These are phyloP conservation scores for Floccularia luteovirens DNA, from an alignment of 768 basidiomycete genomes.

Conservation along the genomic window DNA sequence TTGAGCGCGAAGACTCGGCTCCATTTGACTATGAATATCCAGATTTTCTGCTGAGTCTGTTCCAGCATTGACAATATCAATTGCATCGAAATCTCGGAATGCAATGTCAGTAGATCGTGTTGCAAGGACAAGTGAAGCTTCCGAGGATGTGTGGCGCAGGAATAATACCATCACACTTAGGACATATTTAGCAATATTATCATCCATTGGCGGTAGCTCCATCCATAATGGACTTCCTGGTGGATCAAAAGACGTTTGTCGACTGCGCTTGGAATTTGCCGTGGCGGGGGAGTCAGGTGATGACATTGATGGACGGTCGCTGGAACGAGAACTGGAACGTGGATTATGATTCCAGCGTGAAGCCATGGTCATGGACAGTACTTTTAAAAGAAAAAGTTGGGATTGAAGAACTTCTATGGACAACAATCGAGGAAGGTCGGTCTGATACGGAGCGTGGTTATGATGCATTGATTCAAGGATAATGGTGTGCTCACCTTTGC, in stretches of 20 bases:
- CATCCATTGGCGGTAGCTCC: constrained; percentile 73
- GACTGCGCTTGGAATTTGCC: constrained; percentile 17
- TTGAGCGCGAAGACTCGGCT: constrained; percentile 25
- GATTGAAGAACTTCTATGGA: constrained; percentile 77
- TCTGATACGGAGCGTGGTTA: constrained; percentile 31
- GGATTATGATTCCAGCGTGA: constrained; percentile 60
- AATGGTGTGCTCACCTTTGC: constrained; percentile 46
- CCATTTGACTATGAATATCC: constrained; percentile 7
- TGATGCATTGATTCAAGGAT: constrained; percentile 7
- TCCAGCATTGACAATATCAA: constrained; percentile 24
- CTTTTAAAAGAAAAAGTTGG: constrained; percentile 79
- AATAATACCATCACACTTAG: constrained; percentile 80
- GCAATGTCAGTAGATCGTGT: constrained; percentile 54
- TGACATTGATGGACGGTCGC: constrained; percentile 21
- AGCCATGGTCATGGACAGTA: constrained; percentile 70
- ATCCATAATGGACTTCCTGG: constrained; percentile 36
- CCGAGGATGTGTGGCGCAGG: constrained; percentile 60
- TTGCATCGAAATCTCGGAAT: constrained; percentile 66
- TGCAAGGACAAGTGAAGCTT: constrained; percentile 46
- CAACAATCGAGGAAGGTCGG: constrained; percentile 40
- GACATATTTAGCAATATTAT: constrained; percentile 74
- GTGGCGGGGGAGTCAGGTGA: constrained; percentile 26
- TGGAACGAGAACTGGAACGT: constrained; percentile 33
- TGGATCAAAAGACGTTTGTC: constrained; percentile 36
- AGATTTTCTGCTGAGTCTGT: constrained; percentile 7